A percentile compares a stretch with the other conserved stretches of the same genome.
Conservation (phyloP, 2,329 filamentous ascomycete genomes). For the Rosellinia necatrix region DNA sequence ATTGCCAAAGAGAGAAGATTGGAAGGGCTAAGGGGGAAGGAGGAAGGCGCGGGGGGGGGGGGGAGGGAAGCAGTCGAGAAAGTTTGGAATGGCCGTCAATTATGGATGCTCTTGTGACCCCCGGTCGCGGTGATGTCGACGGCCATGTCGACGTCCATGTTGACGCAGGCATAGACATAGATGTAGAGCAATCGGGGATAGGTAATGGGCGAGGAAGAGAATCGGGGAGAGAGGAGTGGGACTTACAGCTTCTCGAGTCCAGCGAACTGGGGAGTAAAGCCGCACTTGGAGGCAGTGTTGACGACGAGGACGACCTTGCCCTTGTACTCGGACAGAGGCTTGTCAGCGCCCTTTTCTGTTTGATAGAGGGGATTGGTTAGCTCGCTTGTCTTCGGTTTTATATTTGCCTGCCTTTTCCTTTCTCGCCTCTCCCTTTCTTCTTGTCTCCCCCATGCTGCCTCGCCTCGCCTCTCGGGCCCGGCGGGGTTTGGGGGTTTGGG, state of each 20-base stretch:
- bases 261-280: conserved; percentile 94
- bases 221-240: not conserved
- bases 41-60: not conserved
- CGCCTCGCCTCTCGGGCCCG: no score
- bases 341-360: conserved; percentile 73
- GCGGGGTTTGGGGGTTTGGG: not conserved
- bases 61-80: not conserved
- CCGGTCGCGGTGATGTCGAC: no score
- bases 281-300: conserved; percentile 98
- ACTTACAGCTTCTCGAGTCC: conserved; percentile 81
- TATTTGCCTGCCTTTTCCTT: not conserved
- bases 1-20: no score
- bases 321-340: conserved; percentile 72
- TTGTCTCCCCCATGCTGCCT: no score
- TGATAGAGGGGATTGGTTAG: conserved; percentile 23
- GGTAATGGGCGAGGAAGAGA: not conserved
- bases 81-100: no score
- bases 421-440: not conserved
- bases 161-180: not conserved
- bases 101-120: not conserved
- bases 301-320: conserved; percentile 95
- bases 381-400: not conserved
- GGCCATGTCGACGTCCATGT: no score
- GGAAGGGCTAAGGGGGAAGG: no score
- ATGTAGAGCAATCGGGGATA: not conserved